A percentile compares a stretch with the other conserved stretches of the same genome.
phyloP scores from a whole-genome alignment of 2,329 filamentous ascomycete species.

The Aspergillus fijiensis region DNA sequence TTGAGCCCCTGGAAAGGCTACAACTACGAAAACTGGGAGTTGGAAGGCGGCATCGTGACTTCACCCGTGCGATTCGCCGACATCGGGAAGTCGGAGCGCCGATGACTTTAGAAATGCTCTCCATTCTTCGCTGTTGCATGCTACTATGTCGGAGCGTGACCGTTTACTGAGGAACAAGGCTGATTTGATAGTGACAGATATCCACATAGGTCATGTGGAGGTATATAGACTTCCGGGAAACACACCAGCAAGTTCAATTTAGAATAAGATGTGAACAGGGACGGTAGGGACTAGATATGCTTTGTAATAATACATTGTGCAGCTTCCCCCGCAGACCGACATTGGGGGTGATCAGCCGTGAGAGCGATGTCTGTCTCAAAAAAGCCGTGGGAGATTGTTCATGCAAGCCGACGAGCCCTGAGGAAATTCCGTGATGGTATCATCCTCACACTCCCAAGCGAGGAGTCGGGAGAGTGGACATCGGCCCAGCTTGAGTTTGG shows the following conservation, averaged over 20 bases:
- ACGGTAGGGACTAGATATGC: neutral
- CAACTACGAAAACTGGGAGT: constrained; percentile 25
- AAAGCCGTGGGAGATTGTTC: neutral
- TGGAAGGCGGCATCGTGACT: constrained; percentile 33
- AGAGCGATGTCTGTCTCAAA: neutral
- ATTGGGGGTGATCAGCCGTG: neutral
- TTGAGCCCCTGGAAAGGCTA: constrained; percentile 23
- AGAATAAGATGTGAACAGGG: neutral
- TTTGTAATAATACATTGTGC: neutral
- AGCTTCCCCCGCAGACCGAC: neutral
- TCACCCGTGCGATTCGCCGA: constrained; percentile 25
- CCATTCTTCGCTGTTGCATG: neutral
- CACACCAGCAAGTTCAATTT: neutral
- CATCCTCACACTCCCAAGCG: neutral
- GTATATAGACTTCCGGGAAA: neutral
- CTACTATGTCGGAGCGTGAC: neutral
- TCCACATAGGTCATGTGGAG: neutral
- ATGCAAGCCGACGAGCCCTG: neutral
- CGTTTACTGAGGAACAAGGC: neutral
- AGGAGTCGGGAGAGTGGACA: neutral
- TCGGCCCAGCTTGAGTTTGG: neutral
- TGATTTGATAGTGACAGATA: neutral
- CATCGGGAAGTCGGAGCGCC: constrained; percentile 9
- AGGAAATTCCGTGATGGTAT: neutral
- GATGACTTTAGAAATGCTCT: constrained; percentile 5